These are phyloP conservation scores for Ganoderma sp. DNA, from an alignment of 1,284 basidiomycete species.

Conservation along the genomic window DNA sequence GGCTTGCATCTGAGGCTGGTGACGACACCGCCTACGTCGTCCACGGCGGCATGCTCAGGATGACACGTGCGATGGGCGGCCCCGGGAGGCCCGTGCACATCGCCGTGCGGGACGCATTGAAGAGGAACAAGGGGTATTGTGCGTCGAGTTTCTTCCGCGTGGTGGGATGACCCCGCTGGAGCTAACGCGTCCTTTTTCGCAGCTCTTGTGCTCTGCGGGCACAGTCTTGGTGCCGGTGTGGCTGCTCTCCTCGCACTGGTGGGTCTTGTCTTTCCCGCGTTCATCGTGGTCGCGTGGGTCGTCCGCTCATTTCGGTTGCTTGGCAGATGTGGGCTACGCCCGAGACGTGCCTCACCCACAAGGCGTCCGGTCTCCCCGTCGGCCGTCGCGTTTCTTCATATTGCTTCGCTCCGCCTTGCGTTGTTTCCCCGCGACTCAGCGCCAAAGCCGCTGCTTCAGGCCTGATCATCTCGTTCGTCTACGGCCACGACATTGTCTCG, in stretches of 20 bases:
- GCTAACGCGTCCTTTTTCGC: slow-evolving; percentile 12
- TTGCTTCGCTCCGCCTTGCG: slow-evolving; percentile 81
- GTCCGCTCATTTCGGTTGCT: neutral
- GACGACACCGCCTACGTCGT: slow-evolving; percentile 56
- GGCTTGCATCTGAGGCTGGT: slow-evolving; percentile 23
- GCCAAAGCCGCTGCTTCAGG: slow-evolving; percentile 34
- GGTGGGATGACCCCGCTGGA: neutral
- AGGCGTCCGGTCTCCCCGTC: slow-evolving; percentile 71
- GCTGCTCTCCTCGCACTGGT: slow-evolving; percentile 78
- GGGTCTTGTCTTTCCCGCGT: slow-evolving; percentile 41
- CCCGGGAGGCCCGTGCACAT: slow-evolving; percentile 78
- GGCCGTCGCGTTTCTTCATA: slow-evolving; percentile 75
- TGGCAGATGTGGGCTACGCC: slow-evolving; percentile 84
- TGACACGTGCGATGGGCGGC: slow-evolving; percentile 80
- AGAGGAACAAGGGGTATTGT: slow-evolving; percentile 75
- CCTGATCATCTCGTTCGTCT: slow-evolving; percentile 78
- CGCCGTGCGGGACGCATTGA: slow-evolving; percentile 73
- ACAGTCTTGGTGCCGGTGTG: slow-evolving; percentile 89
- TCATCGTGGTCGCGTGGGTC: neutral
- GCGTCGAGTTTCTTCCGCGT: slow-evolving; percentile 7
- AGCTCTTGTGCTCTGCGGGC: slow-evolving; percentile 82
- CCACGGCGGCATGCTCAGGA: slow-evolving; percentile 80
- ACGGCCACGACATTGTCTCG: slow-evolving; percentile 83
- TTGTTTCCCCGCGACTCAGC: slow-evolving; percentile 34
- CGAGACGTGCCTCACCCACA: slow-evolving; percentile 73